Base-by-base conservation (phyloP, 2,329 filamentous ascomycete genomes). In the Ophiocordyceps robertsii region DNA sequence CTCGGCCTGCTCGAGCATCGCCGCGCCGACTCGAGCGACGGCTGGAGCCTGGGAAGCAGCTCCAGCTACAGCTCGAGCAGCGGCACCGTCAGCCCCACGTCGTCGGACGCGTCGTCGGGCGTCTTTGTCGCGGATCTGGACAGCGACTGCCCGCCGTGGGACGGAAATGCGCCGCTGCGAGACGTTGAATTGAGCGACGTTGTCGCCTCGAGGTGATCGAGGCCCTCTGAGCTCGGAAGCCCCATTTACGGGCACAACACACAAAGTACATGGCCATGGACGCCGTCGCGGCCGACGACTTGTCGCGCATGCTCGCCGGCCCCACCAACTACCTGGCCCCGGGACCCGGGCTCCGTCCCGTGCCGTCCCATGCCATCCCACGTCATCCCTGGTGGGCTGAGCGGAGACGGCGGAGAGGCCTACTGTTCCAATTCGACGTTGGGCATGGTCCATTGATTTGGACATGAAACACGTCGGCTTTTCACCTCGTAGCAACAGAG, bases 31-130 rank as follows among this genome's bases (percentile, higher is more conserved):
- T 73, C 89, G 51, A 87, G 82, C 54, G 88, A 94, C 52, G 87
- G 92, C 54, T 95, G 88, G 88, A 90, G 87, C 9, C 75, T 90
- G 38, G 87, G 84, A 46, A 92, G 86, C 51, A 88, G 80, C 43
- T 92, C 84, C 0, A 77, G 83, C 57, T 67, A 62, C 46, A 62
- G 64, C 40, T 69, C 67, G 41, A 66, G 65, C 39, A 70, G 67
- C 48, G 69, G 67, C 17, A 66, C 67, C n/a, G 50, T 72, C 45
- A 72, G 69, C 50, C 70, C 70, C 8, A 66, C 64, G 1, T 62
- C 68, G 8, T 68, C 68, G 0, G 69, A 70, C 40, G 65, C 68
- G 36, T 54, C 57, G 2, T 58, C 59, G 4, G 53, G 56, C n/a
- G 53, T 59, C 47, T 47, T 61, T 29, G 49, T 54, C 32, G 50